Evolutionary conservation across 306 rosid species (phyloP).

Genomic region (Castanospermum australe): DNA sequence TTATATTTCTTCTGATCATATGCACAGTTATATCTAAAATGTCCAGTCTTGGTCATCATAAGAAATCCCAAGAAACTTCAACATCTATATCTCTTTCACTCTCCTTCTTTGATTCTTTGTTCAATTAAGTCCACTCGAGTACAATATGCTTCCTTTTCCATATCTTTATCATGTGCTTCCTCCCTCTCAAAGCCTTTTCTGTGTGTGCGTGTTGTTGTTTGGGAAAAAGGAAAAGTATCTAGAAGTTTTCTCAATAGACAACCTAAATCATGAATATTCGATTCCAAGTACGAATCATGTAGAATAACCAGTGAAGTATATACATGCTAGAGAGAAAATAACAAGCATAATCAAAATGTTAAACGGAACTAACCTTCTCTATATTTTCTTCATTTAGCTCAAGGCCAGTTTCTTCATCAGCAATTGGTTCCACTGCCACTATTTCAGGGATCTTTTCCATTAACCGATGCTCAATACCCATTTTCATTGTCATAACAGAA

Average conservation of each 20-base stretch:
- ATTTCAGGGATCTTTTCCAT: conserved; percentile 97
- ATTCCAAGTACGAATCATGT: not conserved
- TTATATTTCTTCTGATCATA: not conserved
- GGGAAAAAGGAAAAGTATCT: not conserved
- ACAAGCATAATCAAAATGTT: not conserved
- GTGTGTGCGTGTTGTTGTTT: not conserved
- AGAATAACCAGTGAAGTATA: not conserved
- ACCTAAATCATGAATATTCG: not conserved
- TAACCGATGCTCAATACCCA: conserved; percentile 92
- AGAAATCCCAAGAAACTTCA: not conserved
- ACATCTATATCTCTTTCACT: not conserved
- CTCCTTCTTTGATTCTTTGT: not conserved
- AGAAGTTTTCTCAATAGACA: not conserved
- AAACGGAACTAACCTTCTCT: conserved; percentile 64
- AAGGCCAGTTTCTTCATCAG: conserved; percentile 85
- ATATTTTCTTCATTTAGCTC: conserved; percentile 84
- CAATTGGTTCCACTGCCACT: conserved; percentile 87
- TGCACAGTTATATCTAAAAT: not conserved
- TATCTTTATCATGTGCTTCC: not conserved
- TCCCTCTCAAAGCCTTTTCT: not conserved
- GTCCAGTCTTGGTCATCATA: not conserved
- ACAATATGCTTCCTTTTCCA: not conserved
- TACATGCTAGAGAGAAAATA: not conserved
- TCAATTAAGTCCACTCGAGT: not conserved
- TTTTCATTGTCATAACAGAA: conserved; percentile 87